Conservation (phyloP, 306 rosid species). For the Rosa rugosa region DNA sequence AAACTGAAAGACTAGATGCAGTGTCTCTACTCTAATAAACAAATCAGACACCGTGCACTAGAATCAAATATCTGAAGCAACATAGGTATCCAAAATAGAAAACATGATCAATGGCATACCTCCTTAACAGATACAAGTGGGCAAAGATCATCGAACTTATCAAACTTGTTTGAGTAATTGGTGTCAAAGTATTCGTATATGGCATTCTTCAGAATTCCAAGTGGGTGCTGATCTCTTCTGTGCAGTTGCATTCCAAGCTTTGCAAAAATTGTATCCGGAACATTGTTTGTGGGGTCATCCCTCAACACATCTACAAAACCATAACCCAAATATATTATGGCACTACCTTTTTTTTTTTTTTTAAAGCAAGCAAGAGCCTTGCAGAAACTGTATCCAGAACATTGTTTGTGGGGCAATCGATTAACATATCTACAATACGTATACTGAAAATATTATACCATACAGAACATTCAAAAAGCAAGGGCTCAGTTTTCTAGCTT, state of each 20-base stretch:
- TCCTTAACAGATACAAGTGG: conserved; percentile 80
- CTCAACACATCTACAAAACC: conserved; percentile 73
- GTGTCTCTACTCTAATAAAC: background rate
- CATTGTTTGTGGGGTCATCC: conserved; percentile 93
- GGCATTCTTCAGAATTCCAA: conserved; percentile 87
- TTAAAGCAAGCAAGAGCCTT: conserved; percentile 36
- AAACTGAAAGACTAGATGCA: conserved; percentile 3
- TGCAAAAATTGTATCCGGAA: conserved; percentile 76
- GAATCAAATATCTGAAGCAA: background rate
- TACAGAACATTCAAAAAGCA: background rate
- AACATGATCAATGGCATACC: conserved; percentile 39
- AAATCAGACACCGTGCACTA: background rate
- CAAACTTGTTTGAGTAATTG: conserved; percentile 69
- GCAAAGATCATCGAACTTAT: conserved; percentile 77
- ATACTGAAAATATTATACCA: conserved; percentile 10
- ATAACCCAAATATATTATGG: conserved; percentile 19
- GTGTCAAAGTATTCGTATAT: conserved; percentile 76
- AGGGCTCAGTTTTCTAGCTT: background rate
- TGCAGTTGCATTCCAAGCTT: conserved; percentile 96
- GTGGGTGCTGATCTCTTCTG: conserved; percentile 82
- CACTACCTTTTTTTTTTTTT: conserved; percentile 4
- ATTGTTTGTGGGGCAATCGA: conserved; percentile 74
- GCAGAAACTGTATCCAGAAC: conserved; percentile 77
- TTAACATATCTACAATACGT: conserved; percentile 66
- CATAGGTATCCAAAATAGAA: background rate